phyloP scores from a whole-genome alignment of 176 grass and related monocot species.

The Ananas comosus region DNA sequence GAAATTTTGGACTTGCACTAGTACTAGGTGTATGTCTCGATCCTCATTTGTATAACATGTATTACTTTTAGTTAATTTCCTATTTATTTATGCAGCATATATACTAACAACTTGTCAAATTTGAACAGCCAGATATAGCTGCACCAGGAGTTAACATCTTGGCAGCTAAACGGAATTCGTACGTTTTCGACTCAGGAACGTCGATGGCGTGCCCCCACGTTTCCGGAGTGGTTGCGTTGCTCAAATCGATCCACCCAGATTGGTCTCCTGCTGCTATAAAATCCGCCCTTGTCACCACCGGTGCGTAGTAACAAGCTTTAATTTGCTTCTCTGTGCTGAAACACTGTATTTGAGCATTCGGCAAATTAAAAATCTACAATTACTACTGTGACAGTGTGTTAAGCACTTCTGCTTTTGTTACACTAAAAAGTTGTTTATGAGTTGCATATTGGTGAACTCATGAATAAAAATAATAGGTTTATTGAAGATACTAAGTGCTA shows the following conservation, averaged over 20 bases:
- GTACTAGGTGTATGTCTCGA: too few relatives aligned
- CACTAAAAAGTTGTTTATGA: not conserved
- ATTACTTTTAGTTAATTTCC: too few relatives aligned
- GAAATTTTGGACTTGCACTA: too few relatives aligned
- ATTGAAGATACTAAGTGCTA: not conserved
- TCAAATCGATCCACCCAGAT: conserved; percentile 32
- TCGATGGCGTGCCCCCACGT: conserved; percentile 40
- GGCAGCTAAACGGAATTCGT: conserved; percentile 23
- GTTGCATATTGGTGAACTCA: not conserved
- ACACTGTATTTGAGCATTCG: not conserved
- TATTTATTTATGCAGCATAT: not conserved
- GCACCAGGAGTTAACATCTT: conserved; percentile 37
- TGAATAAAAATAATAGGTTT: not conserved
- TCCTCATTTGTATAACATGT: too few relatives aligned
- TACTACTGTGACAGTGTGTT: too few relatives aligned
- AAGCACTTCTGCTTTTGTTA: too few relatives aligned
- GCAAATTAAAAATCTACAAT: too few relatives aligned
- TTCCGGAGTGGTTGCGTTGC: conserved; percentile 29
- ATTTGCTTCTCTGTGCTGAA: not conserved
- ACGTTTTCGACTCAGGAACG: conserved; percentile 16
- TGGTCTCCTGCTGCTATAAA: conserved; percentile 41
- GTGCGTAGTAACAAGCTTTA: conserved; percentile 2
- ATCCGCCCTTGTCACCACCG: conserved; percentile 38
- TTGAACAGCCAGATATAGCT: conserved; percentile 38
- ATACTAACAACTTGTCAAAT: not conserved